These are phyloP conservation scores for Mycena rebaudengoi DNA, from an alignment of 768 basidiomycete species.

Conservation along the genomic window DNA sequence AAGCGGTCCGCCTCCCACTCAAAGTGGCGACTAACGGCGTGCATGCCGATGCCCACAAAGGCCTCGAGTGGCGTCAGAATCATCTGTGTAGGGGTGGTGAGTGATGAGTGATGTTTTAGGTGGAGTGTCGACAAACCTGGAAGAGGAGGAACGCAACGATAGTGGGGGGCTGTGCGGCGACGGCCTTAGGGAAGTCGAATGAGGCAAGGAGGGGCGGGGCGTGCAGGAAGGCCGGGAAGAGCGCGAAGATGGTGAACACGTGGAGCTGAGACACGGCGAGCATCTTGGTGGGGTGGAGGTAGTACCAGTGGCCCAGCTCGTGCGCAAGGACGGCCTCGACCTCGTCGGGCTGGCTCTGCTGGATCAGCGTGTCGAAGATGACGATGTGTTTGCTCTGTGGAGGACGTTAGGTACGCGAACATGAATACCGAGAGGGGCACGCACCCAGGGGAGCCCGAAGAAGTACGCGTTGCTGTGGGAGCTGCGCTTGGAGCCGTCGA, in stretches of 20 bases:
- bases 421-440: slow-evolving; percentile 24
- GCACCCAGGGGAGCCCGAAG: slow-evolving; percentile 94
- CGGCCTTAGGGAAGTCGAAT: slow-evolving; percentile 78
- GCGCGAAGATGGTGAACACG: slow-evolving; percentile 84
- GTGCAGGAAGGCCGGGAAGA: slow-evolving; percentile 90
- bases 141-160: slow-evolving; percentile 89
- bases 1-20: slow-evolving; percentile 95
- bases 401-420: background rate
- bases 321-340: slow-evolving; percentile 98
- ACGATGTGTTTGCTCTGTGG: slow-evolving; percentile 90
- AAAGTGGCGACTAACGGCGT: slow-evolving; percentile 84
- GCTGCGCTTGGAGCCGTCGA: slow-evolving; percentile 95
- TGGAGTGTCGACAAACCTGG: slow-evolving; percentile 54
- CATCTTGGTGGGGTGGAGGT: slow-evolving; percentile 90
- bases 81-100: slow-evolving; percentile 55
- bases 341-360: slow-evolving; percentile 88
- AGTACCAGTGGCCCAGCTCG: slow-evolving; percentile 97
- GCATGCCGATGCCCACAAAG: slow-evolving; percentile 75
- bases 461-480: slow-evolving; percentile 99
- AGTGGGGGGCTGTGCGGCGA: slow-evolving; percentile 76
- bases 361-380: slow-evolving; percentile 96
- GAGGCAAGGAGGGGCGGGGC: slow-evolving; percentile 81
- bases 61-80: slow-evolving; percentile 84
- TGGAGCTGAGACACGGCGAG: slow-evolving; percentile 88
- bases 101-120: background rate